A percentile compares a stretch with the other conserved stretches of the same genome.
Conservation (phyloP, 1,284 basidiomycete species). For the Amylostereum areolatum region DNA sequence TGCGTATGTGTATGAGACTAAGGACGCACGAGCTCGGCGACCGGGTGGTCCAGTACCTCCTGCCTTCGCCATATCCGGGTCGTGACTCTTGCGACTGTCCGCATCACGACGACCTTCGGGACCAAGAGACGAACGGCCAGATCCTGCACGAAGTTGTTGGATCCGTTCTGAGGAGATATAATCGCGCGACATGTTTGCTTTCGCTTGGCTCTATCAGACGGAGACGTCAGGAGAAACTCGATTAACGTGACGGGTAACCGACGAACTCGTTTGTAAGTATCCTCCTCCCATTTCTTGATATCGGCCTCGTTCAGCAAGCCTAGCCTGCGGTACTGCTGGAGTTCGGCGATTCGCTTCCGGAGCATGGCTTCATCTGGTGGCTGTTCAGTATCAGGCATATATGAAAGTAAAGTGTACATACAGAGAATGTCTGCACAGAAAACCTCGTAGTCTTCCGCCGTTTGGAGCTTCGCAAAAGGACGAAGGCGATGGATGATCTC, state of each 20-base stretch:
- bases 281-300: slow-evolving; percentile 81
- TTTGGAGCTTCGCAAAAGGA: slow-evolving; percentile 90
- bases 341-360: slow-evolving; percentile 80
- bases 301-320: slow-evolving; percentile 82
- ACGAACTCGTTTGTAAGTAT: slow-evolving; percentile 67
- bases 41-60: slow-evolving; percentile 31
- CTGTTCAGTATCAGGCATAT: slow-evolving; percentile 1
- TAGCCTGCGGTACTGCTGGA: slow-evolving; percentile 83
- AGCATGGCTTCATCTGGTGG: slow-evolving; percentile 75
- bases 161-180: slow-evolving; percentile 48
- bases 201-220: slow-evolving; percentile 45
- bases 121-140: slow-evolving; percentile 49
- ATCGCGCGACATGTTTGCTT: slow-evolving; percentile 50
- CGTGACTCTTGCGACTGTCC: slow-evolving; percentile 50
- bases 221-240: slow-evolving; percentile 5
- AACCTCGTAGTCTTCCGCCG: slow-evolving; percentile 86
- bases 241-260: slow-evolving; percentile 2
- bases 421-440: slow-evolving; percentile 89
- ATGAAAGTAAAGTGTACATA: slow-evolving; percentile 31
- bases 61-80: slow-evolving; percentile 45
- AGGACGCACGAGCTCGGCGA: slow-evolving; percentile 44
- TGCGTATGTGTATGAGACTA: slow-evolving; percentile 2
- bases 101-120: slow-evolving; percentile 49
- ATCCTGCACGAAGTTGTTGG: slow-evolving; percentile 34
- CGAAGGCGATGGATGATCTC: slow-evolving; percentile 88